A percentile compares a stretch with the other conserved stretches of the same genome.
Conservation (phyloP, 2,329 filamentous ascomycete species). For the Claviceps humidiphila region DNA sequence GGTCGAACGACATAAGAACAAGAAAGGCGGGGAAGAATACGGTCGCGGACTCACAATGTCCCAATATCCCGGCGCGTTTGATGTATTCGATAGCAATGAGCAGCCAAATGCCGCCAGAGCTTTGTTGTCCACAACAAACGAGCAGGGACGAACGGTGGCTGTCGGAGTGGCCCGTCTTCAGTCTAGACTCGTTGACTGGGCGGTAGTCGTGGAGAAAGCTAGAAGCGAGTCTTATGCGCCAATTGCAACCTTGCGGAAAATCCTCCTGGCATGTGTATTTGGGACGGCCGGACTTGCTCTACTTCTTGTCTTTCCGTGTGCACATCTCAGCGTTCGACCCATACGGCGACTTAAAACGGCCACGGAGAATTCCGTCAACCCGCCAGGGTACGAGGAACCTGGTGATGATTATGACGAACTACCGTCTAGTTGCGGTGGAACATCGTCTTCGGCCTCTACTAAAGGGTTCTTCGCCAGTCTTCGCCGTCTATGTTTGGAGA, state of each 20-base stretch:
- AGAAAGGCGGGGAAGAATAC: slow-evolving; percentile 23
- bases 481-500: slow-evolving; percentile 22
- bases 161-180: slow-evolving; percentile 67
- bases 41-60: slow-evolving; percentile 43
- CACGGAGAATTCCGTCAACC: slow-evolving; percentile 59
- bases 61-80: slow-evolving; percentile 48
- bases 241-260: slow-evolving; percentile 61
- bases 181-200: slow-evolving; percentile 64
- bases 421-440: slow-evolving; percentile 25
- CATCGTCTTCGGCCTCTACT: slow-evolving; percentile 31
- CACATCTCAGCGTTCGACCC: slow-evolving; percentile 69
- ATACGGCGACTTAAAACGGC: slow-evolving; percentile 65
- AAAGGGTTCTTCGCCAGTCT: slow-evolving; percentile 28
- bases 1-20: slow-evolving; percentile 31
- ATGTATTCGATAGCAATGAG: slow-evolving; percentile 41
- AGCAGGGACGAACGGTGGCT: slow-evolving; percentile 55
- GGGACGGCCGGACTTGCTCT: slow-evolving; percentile 63
- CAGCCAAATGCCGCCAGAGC: slow-evolving; percentile 53
- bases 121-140: slow-evolving; percentile 56
- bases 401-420: slow-evolving; percentile 32
- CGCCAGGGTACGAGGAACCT: slow-evolving; percentile 43
- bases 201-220: slow-evolving; percentile 65
- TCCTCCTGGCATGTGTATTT: slow-evolving; percentile 75
- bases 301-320: slow-evolving; percentile 61
- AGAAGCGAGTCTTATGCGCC: slow-evolving; percentile 63